Percentiles rank a stretch among this genome's conserved stretches.
Conservation (phyloP, 306 rosid genomes). For the Medicago arabica region DNA sequence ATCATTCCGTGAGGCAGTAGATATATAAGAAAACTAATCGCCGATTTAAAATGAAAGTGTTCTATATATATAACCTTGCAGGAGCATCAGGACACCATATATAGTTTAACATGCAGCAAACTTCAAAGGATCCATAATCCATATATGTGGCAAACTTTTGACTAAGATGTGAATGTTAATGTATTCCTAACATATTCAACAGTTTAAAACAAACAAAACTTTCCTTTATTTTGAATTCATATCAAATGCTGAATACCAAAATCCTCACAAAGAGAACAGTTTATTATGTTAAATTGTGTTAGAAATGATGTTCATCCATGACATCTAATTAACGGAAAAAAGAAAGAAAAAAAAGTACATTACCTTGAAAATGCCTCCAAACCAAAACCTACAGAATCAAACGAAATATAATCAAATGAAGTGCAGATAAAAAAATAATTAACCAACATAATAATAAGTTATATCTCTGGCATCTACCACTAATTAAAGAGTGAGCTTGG, state of each 20-base stretch:
- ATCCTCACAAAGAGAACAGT: slow-evolving; percentile 18
- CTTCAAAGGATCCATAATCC: slow-evolving; percentile 14
- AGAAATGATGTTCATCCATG: background rate
- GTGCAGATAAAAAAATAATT: slow-evolving; percentile 25
- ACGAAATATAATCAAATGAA: slow-evolving; percentile 36
- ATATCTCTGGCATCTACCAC: slow-evolving; percentile 24
- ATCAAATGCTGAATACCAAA: slow-evolving; percentile 29
- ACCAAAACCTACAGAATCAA: slow-evolving; percentile 82
- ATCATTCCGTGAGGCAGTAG: slow-evolving; percentile 7
- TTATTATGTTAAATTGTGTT: slow-evolving; percentile 30
- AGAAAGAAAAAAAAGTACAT: slow-evolving; percentile 3
- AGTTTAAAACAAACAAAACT: slow-evolving; percentile 17
- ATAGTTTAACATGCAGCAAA: slow-evolving; percentile 34
- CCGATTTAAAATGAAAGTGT: slow-evolving; percentile 22
- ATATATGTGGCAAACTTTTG: slow-evolving; percentile 22
- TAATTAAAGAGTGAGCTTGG: background rate
- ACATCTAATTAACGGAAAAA: background rate
- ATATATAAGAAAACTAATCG: slow-evolving; percentile 9
- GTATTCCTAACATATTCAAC: slow-evolving; percentile 6
- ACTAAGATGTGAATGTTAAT: slow-evolving; percentile 34
- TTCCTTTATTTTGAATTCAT: slow-evolving; percentile 17
- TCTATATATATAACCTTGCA: slow-evolving; percentile 33
- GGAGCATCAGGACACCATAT: slow-evolving; percentile 14
- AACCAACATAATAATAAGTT: slow-evolving; percentile 10
- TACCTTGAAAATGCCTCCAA: slow-evolving; percentile 98